Evolutionary conservation across 1,284 basidiomycete species (phyloP), one percentile per base, ranked within the genome.

Genomic region (Somion occarium): DNA sequence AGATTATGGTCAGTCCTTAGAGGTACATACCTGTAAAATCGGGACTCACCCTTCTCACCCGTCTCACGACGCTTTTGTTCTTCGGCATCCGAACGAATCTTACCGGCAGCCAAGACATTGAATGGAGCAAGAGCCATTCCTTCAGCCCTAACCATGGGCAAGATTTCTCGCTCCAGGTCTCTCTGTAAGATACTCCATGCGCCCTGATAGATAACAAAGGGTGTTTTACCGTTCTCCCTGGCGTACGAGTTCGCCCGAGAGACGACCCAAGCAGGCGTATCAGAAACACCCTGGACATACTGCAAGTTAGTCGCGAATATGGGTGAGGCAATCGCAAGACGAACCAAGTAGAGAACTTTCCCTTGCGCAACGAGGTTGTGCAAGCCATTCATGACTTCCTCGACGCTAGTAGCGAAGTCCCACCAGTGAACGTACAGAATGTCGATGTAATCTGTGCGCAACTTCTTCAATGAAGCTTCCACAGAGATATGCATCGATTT

Each of bases 221-320:
- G 49, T 5, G 49, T 50, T 67, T 74, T 66, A 1, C 69, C 74
- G 47, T 72, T 67, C 20, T 69, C 66, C 2, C 63, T 59, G 20
- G 80, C 80, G 52, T 80, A 82, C 49, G 70, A 69, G 60, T 82
- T 81, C 25, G 73, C 75, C 3, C 68, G 66, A 7, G 73, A 57
- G 22, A 82, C 78, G 37, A 81, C 60, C 77, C 78, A 82, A 1
- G 80, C 76, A 0, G 78, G 79, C 3, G 70, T 75, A 53, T 80
- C 75, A 2, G 62, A 67, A 11, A 67, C 37, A 15, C 66, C 66
- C 65, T 68, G 20, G 5, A 37, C 13, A 30, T 34, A 7, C 7
- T 7, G 15, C 30, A 34, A 34, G 30, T n/a, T 34, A 41, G 24
- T 39, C 22, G 19, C 11, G 37, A 20, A 4, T 42, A 23, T n/a